Percentiles rank a stretch among this genome's conserved stretches.
These are phyloP conservation scores for Vigna reflexopilosa DNA, from an alignment of 306 rosid species.

Conservation along the genomic window DNA sequence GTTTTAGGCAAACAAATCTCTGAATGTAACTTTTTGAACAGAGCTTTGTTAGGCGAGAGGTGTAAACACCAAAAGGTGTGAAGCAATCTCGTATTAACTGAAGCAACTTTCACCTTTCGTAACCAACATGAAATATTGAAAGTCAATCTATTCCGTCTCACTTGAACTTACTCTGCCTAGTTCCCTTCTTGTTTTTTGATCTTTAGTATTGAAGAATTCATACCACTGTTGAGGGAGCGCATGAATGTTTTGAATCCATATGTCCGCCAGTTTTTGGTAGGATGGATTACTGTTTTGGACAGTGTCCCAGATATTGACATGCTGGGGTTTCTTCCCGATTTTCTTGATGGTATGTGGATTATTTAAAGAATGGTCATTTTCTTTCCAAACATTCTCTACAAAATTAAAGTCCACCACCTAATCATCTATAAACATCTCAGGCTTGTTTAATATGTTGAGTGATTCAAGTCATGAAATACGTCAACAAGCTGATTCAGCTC, in stretches of 20 bases:
- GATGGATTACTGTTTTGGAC: slow-evolving; percentile 99
- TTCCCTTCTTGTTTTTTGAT: slow-evolving; percentile 39
- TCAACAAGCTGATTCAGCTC: slow-evolving; percentile 99
- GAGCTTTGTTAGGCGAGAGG: slow-evolving; percentile 32
- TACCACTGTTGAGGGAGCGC: slow-evolving; percentile 98
- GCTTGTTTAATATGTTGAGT: slow-evolving; percentile 97
- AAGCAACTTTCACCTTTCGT: slow-evolving; percentile 34
- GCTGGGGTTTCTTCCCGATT: slow-evolving; percentile 98
- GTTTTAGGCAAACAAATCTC: slow-evolving; percentile 39
- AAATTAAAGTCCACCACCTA: slow-evolving; percentile 40
- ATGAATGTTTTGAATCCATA: slow-evolving; percentile 97
- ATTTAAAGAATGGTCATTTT: slow-evolving; percentile 13
- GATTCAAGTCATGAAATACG: slow-evolving; percentile 97
- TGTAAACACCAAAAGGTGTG: slow-evolving; percentile 42
- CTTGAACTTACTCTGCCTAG: slow-evolving; percentile 26
- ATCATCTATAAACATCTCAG: slow-evolving; percentile 58
- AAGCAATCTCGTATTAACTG: slow-evolving; percentile 39
- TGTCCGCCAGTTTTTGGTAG: slow-evolving; percentile 99
- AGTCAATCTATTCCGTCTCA: not conserved
- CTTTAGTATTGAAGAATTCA: slow-evolving; percentile 93
- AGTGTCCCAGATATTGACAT: slow-evolving; percentile 98
- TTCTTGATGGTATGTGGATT: slow-evolving; percentile 75
- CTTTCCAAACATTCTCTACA: slow-evolving; percentile 13
- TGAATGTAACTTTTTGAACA: slow-evolving; percentile 37
- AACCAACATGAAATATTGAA: slow-evolving; percentile 13